phyloP scores from a whole-genome alignment of 768 basidiomycete genomes.

The Russula sp. region DNA sequence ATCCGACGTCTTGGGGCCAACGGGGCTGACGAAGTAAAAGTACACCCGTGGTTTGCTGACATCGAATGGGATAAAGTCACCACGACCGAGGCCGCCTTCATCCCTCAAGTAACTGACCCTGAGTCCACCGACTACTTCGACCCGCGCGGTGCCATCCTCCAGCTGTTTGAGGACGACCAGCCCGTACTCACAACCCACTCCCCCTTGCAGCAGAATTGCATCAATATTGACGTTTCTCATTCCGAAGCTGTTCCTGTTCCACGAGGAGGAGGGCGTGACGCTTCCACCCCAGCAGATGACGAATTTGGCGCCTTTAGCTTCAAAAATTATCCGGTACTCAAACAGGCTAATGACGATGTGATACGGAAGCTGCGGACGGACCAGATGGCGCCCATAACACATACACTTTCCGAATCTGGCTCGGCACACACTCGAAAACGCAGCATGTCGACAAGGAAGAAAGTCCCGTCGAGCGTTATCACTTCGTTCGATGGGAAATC shows the following conservation, averaged over 20 bases:
- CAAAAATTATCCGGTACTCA: conserved; percentile 93
- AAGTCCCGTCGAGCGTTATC: conserved; percentile 76
- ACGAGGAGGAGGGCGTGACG: conserved; percentile 29
- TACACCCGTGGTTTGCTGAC: conserved; percentile 82
- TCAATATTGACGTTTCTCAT: conserved; percentile 28
- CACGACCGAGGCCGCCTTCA: conserved; percentile 85
- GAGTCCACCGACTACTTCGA: conserved; percentile 99
- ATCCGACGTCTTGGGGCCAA: conserved; percentile 71
- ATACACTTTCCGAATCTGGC: conserved; percentile 62
- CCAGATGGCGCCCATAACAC: conserved; percentile 71
- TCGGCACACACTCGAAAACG: conserved; percentile 59
- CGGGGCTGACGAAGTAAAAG: conserved; percentile 90
- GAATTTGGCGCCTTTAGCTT: conserved; percentile 98
- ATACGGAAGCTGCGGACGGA: conserved; percentile 94
- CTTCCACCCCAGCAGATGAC: conserved; percentile 58
- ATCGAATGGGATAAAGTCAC: conserved; percentile 95
- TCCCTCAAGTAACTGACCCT: conserved; percentile 90
- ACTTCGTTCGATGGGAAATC: conserved; percentile 58
- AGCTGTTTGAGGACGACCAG: conserved; percentile 90
- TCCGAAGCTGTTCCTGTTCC: conserved; percentile 24
- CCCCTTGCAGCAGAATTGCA: conserved; percentile 40
- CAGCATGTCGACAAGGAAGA: conserved; percentile 70
- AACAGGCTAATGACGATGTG: conserved; percentile 97
- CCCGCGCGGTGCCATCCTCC: conserved; percentile 85
- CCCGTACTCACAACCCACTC: conserved; percentile 46